phyloP scores from a whole-genome alignment of 2,329 filamentous ascomycete species.

The Ramichloridium luteum region DNA sequence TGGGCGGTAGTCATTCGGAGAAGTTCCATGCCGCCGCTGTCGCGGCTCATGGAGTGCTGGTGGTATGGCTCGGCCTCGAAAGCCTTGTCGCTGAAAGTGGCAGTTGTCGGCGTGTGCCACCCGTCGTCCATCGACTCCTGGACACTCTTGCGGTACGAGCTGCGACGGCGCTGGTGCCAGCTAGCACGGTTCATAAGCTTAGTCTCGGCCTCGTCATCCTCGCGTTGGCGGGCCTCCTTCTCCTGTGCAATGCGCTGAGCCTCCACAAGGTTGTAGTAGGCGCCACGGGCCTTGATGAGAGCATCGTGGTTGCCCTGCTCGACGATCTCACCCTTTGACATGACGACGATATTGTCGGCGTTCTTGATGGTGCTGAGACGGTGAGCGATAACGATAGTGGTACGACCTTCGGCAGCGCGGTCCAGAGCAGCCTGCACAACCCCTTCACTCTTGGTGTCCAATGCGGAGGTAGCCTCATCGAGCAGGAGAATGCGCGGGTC shows the following conservation, averaged over 20 bases:
- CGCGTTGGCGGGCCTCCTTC: conserved; percentile 43
- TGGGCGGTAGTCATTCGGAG: neutral
- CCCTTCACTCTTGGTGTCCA: conserved; percentile 90
- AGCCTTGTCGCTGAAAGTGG: conserved; percentile 17
- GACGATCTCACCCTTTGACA: conserved; percentile 71
- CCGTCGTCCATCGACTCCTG: neutral
- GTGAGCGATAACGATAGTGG: conserved; percentile 93
- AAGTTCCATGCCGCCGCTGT: neutral
- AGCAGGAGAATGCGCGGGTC: conserved; percentile 86
- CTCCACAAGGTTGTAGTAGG: conserved; percentile 76
- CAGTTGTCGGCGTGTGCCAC: conserved; percentile 11
- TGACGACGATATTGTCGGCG: conserved; percentile 92
- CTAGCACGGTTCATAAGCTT: neutral
- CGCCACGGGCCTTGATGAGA: conserved; percentile 55
- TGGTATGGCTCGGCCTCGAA: conserved; percentile 48
- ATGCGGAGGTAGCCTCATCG: conserved; percentile 85
- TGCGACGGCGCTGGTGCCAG: neutral
- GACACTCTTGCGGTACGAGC: neutral
- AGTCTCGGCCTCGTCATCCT: conserved; percentile 27
- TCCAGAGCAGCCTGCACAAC: conserved; percentile 90
- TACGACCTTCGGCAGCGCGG: conserved; percentile 70
- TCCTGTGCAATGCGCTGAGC: conserved; percentile 68
- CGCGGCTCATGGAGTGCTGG: conserved; percentile 12
- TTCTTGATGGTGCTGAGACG: conserved; percentile 87
- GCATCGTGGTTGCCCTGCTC: conserved; percentile 85